A percentile compares a stretch with the other conserved stretches of the same genome.
Conservation (phyloP, 768 basidiomycete genomes). For the Kondoa malvinella region DNA sequence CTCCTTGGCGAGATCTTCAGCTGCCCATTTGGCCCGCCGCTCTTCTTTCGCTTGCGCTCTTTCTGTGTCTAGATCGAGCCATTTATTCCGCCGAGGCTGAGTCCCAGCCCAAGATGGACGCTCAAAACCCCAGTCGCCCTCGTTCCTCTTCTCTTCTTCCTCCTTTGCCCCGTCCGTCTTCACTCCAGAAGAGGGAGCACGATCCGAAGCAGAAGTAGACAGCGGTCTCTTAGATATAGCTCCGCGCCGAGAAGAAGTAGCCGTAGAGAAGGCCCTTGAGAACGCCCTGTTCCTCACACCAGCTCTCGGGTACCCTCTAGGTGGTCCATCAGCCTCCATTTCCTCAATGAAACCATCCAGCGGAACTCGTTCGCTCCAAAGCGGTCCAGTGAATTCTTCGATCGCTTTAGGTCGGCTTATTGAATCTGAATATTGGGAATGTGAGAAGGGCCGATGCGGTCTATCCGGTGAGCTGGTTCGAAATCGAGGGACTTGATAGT, state of each 20-base stretch:
- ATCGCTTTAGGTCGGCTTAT: neutral
- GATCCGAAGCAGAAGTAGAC: no score
- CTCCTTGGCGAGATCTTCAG: neutral
- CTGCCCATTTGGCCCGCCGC: neutral
- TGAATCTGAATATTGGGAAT: no score
- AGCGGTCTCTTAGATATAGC: no score
- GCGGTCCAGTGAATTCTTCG: neutral
- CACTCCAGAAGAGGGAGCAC: no score
- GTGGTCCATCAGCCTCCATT: neutral
- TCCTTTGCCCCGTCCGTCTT: no score
- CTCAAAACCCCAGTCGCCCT: neutral
- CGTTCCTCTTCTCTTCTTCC: neutral
- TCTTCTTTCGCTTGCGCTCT: neutral
- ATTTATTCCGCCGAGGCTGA: neutral
- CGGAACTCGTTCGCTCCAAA: neutral
- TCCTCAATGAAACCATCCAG: neutral
- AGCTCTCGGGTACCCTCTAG: no score
- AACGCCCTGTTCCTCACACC: no score
- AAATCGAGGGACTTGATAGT: neutral
- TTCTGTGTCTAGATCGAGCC: neutral
- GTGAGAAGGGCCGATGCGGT: no score
- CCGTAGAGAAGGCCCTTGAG: no score
- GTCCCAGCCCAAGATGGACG: neutral
- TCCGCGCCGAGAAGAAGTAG: no score
- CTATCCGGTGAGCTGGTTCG: neutral